Base-by-base conservation (phyloP, 2,329 filamentous ascomycete genomes). In the Domatiomyces catenatus region DNA sequence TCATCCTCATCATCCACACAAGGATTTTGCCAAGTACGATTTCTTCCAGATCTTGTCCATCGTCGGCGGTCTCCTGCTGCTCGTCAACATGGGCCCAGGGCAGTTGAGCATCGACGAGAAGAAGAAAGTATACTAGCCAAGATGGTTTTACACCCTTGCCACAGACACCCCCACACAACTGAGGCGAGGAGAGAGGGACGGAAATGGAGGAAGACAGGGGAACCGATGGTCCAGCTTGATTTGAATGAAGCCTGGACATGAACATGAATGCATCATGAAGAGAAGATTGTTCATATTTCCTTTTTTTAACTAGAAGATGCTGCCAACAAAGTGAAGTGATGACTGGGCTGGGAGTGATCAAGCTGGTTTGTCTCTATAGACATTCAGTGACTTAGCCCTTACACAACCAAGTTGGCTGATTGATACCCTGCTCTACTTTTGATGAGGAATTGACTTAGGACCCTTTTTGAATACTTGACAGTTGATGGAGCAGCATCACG, bases 31-130 rank as follows among this genome's bases (percentile, higher is more conserved):
- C 75, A 98, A 98, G 74, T 98, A 98, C 79, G 92, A 98, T 69
- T 98, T 98, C 77, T 98, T 98, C 82, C 92, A 98, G 75, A 95
- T 96, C 62, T 77, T 98, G 50, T 98, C 92, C 48, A 98, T 98
- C 66, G 90, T 78, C 59, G 92, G 92, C 58, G 92, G 92, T 68
- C 85, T 98, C 52, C 77, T 98, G 52, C 82, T 98, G 59, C 80
- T 98, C 59, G 89, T 96, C 72, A 98, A 98, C 80, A 95, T 92
- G 79, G 92, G 92, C 55, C 92, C 92, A 8, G 92, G 92, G 57
- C 89, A 94, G 69, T 85, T 96, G 76, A 94, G 86, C 68, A 90
- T 96, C 69, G 92, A 98, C 71, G 92, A 98, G 80, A 98, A 98
- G 86, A 98, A 98, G 82, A 98, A 98, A 79, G 92, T 98, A 60